Evolutionary conservation across 805 yeast species (phyloP).

Genomic region (Saccharomycopsis amapae): DNA sequence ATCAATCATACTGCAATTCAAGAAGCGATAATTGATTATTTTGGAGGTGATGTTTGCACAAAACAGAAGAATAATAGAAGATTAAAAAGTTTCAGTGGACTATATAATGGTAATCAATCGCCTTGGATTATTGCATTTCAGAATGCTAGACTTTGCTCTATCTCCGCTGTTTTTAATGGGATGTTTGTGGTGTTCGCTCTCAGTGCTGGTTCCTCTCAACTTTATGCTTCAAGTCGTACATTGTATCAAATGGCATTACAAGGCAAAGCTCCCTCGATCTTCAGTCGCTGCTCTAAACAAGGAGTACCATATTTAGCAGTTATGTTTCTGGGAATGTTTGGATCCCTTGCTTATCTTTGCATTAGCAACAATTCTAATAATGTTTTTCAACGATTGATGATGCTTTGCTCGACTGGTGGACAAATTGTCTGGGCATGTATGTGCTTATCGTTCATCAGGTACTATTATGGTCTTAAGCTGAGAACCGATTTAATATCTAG

Average conservation of each 20-base stretch:
- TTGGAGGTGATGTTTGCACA: constrained; percentile 13
- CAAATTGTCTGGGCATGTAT: constrained; percentile 62
- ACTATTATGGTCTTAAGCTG: constrained; percentile 44
- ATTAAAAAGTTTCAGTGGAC: constrained; percentile 11
- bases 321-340: constrained; percentile 45
- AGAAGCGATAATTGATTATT: constrained; percentile 4
- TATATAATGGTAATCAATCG: constrained; percentile 43
- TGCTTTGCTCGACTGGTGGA: constrained; percentile 56
- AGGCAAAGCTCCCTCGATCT: constrained; percentile 54
- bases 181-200: constrained; percentile 48
- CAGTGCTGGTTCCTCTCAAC: constrained; percentile 49
- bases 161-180: constrained; percentile 44
- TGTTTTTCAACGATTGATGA: constrained; percentile 50
- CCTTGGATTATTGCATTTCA: constrained; percentile 58
- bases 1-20: background rate
- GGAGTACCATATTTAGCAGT: constrained; percentile 77
- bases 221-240: constrained; percentile 56
- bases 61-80: constrained; percentile 1
- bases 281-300: constrained; percentile 48
- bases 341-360: constrained; percentile 45
- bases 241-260: constrained; percentile 47
- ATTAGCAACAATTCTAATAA: constrained; percentile 44
- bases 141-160: constrained; percentile 42
- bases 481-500: constrained; percentile 51
- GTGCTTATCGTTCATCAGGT: constrained; percentile 49